phyloP scores from a whole-genome alignment of 2,329 filamentous ascomycete genomes.

The Zymoseptoria brevis region DNA sequence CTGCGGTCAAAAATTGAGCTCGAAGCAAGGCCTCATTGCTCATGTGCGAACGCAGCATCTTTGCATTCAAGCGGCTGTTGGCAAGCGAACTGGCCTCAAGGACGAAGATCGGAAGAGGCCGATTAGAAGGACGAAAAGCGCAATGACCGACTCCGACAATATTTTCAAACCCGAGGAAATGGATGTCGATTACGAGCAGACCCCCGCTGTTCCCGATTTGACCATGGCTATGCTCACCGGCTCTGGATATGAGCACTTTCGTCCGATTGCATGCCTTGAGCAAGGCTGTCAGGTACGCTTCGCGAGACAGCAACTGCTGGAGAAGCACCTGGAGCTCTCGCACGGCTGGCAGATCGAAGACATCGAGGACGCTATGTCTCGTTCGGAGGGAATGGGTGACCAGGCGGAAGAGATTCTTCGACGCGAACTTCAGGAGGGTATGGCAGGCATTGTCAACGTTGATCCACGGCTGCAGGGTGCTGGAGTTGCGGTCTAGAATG shows the following conservation, averaged over 20 bases:
- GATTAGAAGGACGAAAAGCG: background rate
- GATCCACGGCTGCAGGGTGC: background rate
- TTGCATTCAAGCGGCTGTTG: slow-evolving; percentile 35
- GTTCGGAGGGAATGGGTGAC: background rate
- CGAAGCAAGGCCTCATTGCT: slow-evolving; percentile 71
- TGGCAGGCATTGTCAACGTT: background rate
- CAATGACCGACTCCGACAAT: background rate
- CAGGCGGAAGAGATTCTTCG: background rate
- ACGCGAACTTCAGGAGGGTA: background rate
- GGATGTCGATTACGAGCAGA: background rate
- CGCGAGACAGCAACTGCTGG: slow-evolving; percentile 50
- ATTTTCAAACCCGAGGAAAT: background rate
- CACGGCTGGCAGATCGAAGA: slow-evolving; percentile 36
- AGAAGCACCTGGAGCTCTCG: slow-evolving; percentile 45
- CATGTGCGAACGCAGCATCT: slow-evolving; percentile 79
- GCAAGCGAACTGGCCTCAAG: slow-evolving; percentile 3
- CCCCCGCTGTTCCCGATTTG: background rate
- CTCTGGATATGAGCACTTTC: slow-evolving; percentile 45
- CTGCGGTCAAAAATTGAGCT: slow-evolving; percentile 68
- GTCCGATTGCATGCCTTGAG: slow-evolving; percentile 44
- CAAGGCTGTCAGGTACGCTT: slow-evolving; percentile 47
- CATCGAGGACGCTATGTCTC: slow-evolving; percentile 31
- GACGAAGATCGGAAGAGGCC: slow-evolving; percentile 1
- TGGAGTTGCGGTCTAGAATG: background rate
- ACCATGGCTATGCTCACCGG: slow-evolving; percentile 44